A percentile compares a stretch with the other conserved stretches of the same genome.
Evolutionary conservation across 2,329 filamentous ascomycete species (phyloP).

Genomic region (Didymella glomerata): DNA sequence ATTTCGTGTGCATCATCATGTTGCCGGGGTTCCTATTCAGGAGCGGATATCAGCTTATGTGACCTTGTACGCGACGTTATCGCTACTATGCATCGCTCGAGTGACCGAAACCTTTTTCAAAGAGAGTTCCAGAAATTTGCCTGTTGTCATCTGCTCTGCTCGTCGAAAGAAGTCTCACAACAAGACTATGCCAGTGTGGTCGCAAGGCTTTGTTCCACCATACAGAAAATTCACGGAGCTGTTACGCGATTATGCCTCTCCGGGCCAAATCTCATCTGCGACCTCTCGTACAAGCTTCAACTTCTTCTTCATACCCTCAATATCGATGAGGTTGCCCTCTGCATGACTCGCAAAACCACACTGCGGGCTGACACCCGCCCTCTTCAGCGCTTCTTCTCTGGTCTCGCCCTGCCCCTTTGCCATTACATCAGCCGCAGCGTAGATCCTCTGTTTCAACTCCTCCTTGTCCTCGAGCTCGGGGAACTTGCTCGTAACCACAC

Average conservation of each 20-base stretch:
- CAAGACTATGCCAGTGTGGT: neutral
- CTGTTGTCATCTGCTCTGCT: neutral
- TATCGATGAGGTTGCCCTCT: conserved; percentile 71
- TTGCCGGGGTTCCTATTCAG: too few species aligned
- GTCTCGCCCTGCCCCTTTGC: conserved; percentile 70
- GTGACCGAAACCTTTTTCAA: neutral
- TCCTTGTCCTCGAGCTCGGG: conserved; percentile 53
- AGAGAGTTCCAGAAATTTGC: neutral
- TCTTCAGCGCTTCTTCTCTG: conserved; percentile 70
- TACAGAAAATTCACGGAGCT: neutral
- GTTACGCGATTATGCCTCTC: conserved; percentile 52
- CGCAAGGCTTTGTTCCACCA: neutral
- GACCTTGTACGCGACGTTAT: too few species aligned
- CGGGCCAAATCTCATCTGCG: conserved; percentile 74
- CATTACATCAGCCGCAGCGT: conserved; percentile 66
- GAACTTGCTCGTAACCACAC: conserved; percentile 55
- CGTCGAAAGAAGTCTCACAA: too few species aligned
- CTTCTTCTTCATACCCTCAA: conserved; percentile 75
- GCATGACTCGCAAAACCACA: conserved; percentile 68
- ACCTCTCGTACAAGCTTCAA: conserved; percentile 73
- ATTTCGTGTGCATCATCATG: too few species aligned
- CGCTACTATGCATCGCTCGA: neutral
- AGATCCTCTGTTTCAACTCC: conserved; percentile 53
- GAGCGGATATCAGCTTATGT: too few species aligned
- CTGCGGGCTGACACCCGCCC: conserved; percentile 55